These are phyloP conservation scores for Chlamydomonas sphaeroides DNA, from an alignment of 139 green algal genomes.

Conservation along the genomic window DNA sequence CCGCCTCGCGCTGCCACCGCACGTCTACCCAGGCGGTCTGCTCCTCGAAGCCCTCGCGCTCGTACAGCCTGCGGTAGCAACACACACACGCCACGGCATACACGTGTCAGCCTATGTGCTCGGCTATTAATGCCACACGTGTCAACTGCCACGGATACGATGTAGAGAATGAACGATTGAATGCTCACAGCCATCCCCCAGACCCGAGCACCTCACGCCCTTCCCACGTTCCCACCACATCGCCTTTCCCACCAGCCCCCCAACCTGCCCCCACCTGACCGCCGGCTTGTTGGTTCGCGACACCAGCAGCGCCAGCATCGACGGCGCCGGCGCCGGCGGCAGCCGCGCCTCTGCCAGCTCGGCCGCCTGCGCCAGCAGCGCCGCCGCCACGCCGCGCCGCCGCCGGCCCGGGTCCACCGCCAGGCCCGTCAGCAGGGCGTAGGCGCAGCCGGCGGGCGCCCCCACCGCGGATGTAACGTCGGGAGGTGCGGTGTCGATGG, in stretches of 20 bases:
- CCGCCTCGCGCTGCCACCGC: conserved; percentile 14
- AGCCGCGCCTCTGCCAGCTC: neutral
- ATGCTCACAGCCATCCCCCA: too few relatives aligned
- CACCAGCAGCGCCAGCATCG: conserved; percentile 22
- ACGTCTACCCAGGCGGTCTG: conserved; percentile 1
- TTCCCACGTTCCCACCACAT: neutral
- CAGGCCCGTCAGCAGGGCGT: conserved; percentile 28
- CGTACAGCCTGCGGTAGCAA: conserved; percentile 29
- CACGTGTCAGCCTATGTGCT: too few relatives aligned
- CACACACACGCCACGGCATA: too few relatives aligned
- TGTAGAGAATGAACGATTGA: too few relatives aligned
- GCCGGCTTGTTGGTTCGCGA: conserved; percentile 20
- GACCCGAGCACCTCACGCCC: neutral
- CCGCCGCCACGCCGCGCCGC: conserved; percentile 4
- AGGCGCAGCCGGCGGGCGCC: neutral
- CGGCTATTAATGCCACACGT: too few relatives aligned
- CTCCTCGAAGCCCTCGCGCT: neutral
- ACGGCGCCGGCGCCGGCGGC: neutral
- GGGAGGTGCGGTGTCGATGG: neutral
- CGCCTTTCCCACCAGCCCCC: too few relatives aligned
- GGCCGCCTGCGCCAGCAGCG: conserved; percentile 1
- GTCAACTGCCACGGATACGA: too few relatives aligned
- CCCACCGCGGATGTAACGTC: conserved; percentile 1
- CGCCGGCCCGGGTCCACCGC: conserved; percentile 12
- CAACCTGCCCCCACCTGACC: conserved; percentile 5